Percentiles rank a stretch among this genome's conserved stretches.
Evolutionary conservation across 2,329 filamentous ascomycete species (phyloP).

Genomic region (Sporothrix euskadiensis): DNA sequence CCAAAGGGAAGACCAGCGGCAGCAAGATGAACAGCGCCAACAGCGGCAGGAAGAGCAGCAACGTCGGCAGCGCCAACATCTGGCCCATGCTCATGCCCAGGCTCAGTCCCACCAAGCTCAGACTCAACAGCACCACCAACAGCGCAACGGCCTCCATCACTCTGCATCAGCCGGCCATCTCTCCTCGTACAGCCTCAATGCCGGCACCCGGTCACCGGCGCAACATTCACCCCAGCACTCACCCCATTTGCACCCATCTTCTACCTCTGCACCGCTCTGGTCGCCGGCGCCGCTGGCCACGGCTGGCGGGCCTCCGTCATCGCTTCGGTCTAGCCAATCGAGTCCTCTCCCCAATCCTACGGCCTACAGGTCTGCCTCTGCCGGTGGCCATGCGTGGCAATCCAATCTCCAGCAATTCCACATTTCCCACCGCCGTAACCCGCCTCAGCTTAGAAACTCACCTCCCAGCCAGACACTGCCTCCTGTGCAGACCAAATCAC

Average conservation of each 20-base stretch:
- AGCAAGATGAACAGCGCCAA: conserved; percentile 2
- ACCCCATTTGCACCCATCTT: neutral
- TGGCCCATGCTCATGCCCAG: conserved; percentile 2
- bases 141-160: neutral
- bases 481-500: conserved; percentile 16
- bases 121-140: conserved; percentile 13
- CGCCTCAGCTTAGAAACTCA: conserved; percentile 5
- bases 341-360: neutral
- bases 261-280: neutral
- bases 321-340: neutral
- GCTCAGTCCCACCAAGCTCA: conserved; percentile 12
- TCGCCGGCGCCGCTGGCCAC: neutral
- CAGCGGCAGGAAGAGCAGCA: conserved; percentile 17
- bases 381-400: neutral
- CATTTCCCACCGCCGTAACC: neutral
- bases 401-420: neutral
- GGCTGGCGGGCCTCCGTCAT: neutral
- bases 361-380: neutral
- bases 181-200: neutral
- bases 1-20: neutral
- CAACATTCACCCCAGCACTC: conserved; percentile 12
- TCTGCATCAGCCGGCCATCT: conserved; percentile 1
- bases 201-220: neutral
- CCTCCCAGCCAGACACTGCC: conserved; percentile 13
- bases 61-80: conserved; percentile 15